phyloP scores from a whole-genome alignment of 176 grass and related monocot species.

The Musa beccarii region DNA sequence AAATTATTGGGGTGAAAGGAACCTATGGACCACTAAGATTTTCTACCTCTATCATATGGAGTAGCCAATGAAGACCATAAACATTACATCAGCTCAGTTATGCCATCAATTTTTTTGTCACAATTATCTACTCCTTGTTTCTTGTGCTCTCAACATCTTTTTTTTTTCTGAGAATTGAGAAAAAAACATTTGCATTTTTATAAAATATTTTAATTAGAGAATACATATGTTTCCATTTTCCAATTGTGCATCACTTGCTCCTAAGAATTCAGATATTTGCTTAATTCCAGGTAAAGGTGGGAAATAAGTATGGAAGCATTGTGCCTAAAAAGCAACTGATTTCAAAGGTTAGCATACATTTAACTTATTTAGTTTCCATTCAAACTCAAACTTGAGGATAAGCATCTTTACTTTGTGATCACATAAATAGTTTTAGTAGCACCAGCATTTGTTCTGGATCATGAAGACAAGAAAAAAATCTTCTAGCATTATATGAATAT shows the following conservation, averaged over 20 bases:
- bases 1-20: not conserved
- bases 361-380: not conserved
- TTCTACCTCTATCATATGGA: not conserved
- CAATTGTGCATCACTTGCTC: not conserved
- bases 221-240: not conserved
- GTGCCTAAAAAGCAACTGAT: conserved; percentile 34
- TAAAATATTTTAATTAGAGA: not conserved
- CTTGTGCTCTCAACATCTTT: no score
- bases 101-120: not conserved
- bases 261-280: not conserved
- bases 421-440: not conserved
- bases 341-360: conserved; percentile 22
- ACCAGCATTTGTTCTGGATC: not conserved
- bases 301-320: conserved; percentile 33
- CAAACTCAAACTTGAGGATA: not conserved
- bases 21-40: not conserved
- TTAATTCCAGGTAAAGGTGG: conserved; percentile 8
- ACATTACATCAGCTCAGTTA: not conserved
- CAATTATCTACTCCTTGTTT: not conserved
- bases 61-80: not conserved
- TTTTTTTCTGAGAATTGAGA: no score
- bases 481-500: no score
- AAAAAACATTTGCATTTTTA: no score
- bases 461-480: no score
- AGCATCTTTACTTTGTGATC: not conserved